These are phyloP conservation scores for Avena insularis DNA, from an alignment of 176 grass and related monocot genomes.

Conservation along the genomic window DNA sequence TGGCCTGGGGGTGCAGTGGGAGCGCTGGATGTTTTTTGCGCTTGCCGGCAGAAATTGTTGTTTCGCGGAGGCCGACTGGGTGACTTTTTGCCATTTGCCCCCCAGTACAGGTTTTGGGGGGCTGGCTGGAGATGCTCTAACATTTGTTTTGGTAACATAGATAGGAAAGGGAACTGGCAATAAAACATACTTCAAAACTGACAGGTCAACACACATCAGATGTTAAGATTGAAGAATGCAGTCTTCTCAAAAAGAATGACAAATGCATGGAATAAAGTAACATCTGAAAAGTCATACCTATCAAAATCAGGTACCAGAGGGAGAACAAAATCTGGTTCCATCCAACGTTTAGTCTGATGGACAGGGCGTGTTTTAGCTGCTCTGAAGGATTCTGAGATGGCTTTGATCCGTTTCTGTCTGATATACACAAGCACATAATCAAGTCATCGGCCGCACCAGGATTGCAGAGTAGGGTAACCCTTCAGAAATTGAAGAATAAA, in stretches of 20 bases:
- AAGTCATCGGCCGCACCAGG: slow-evolving; percentile 41
- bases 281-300: slow-evolving; percentile 53
- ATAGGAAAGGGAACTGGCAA: slow-evolving; percentile 35
- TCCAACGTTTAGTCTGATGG: slow-evolving; percentile 87
- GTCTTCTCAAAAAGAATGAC: slow-evolving; percentile 4
- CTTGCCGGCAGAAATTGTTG: no score
- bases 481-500: slow-evolving; percentile 34
- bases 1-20: no score
- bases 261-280: background rate
- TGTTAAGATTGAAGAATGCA: background rate
- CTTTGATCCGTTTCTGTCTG: slow-evolving; percentile 95
- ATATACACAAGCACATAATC: slow-evolving; percentile 37
- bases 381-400: slow-evolving; percentile 92
- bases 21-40: no score
- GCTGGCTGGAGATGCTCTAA: background rate
- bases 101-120: no score
- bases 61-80: no score
- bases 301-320: slow-evolving; percentile 94
- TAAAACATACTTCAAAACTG: slow-evolving; percentile 22
- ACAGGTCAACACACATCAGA: background rate
- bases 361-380: slow-evolving; percentile 85
- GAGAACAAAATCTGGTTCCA: slow-evolving; percentile 74
- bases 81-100: no score
- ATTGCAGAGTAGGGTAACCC: slow-evolving; percentile 27
- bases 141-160: background rate